Percentiles rank a stretch among this genome's conserved stretches.
phyloP scores from a whole-genome alignment of 139 green algal genomes.

The Mesostigma viride region DNA sequence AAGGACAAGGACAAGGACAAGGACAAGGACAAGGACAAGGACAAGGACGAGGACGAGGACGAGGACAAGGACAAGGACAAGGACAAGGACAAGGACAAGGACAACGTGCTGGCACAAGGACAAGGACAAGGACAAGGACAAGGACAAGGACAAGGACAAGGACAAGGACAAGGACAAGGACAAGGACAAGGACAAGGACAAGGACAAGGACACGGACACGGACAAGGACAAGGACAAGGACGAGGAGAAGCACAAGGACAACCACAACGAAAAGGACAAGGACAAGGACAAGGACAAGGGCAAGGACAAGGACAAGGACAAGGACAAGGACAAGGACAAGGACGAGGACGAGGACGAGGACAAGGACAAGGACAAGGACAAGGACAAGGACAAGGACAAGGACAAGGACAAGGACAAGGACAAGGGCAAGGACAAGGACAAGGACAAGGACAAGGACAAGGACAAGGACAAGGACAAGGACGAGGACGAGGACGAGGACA shows the following conservation, averaged over 20 bases:
- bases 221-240: too few relatives aligned
- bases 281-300: too few relatives aligned
- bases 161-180: slow-evolving; percentile 2
- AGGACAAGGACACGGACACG: not conserved
- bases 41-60: too few relatives aligned
- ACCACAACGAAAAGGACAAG: too few relatives aligned
- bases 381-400: not conserved
- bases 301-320: too few relatives aligned
- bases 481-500: slow-evolving; percentile 7
- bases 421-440: too few relatives aligned
- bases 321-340: too few relatives aligned
- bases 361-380: not conserved
- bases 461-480: too few relatives aligned
- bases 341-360: too few relatives aligned
- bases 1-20: not conserved
- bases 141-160: slow-evolving; percentile 3
- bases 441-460: not conserved
- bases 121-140: not conserved
- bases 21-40: slow-evolving; percentile 7
- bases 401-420: slow-evolving; percentile 1
- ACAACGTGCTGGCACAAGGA: too few relatives aligned
- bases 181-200: slow-evolving; percentile 2
- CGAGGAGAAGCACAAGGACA: too few relatives aligned
- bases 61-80: slow-evolving; percentile 14
- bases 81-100: not conserved